Evolutionary conservation across 306 rosid species (phyloP).

Genomic region (Vigna angularis): DNA sequence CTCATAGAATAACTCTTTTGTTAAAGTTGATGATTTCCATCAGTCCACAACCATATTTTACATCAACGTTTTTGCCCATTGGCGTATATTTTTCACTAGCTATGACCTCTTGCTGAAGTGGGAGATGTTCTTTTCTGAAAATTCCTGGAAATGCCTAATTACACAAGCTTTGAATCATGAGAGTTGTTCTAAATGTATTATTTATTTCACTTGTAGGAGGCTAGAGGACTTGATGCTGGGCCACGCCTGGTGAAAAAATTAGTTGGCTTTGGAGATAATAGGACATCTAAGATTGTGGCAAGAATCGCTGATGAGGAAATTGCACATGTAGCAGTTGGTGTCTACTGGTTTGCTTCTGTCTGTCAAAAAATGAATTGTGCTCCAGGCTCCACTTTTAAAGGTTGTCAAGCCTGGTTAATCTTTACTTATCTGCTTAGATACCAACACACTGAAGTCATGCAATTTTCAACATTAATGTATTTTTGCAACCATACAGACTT

Average conservation of each 20-base stretch:
- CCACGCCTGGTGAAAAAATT: constrained; percentile 85
- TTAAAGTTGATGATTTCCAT: constrained; percentile 1
- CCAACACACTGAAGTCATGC: constrained; percentile 28
- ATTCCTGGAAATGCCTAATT: not conserved
- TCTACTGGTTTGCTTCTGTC: constrained; percentile 76
- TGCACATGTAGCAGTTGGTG: constrained; percentile 97
- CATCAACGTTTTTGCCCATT: constrained; percentile 9
- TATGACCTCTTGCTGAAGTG: not conserved
- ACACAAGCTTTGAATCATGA: not conserved
- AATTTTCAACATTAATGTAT: constrained; percentile 20
- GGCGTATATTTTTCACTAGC: constrained; percentile 10
- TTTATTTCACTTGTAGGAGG: constrained; percentile 68
- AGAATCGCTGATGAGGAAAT: constrained; percentile 96
- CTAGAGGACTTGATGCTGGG: constrained; percentile 99
- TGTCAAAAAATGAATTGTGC: constrained; percentile 72
- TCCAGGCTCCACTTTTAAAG: constrained; percentile 83
- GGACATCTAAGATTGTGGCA: constrained; percentile 81
- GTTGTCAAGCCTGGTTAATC: constrained; percentile 50
- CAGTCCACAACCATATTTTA: not conserved
- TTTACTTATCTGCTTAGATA: constrained; percentile 29
- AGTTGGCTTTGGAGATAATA: constrained; percentile 86
- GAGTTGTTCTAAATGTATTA: constrained; percentile 26
- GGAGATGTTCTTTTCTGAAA: not conserved
- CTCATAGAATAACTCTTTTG: constrained; percentile 12
- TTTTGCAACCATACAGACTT: constrained; percentile 64